Percentiles rank a stretch among this genome's conserved stretches.
Evolutionary conservation across 768 basidiomycete species (phyloP).

Genomic region (Auriculariales sp.): DNA sequence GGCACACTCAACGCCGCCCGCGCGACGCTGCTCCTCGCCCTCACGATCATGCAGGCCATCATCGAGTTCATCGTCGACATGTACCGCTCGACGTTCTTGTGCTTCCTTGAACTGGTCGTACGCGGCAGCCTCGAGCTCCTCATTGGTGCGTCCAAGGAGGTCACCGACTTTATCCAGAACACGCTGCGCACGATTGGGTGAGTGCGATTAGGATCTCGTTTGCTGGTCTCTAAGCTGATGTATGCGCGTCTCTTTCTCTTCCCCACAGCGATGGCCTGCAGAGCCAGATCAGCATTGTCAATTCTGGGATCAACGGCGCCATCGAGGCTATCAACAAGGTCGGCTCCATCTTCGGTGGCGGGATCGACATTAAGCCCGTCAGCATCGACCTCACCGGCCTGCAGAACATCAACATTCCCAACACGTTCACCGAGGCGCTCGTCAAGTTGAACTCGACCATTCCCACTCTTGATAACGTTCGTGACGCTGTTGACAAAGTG

Average conservation of each 20-base stretch:
- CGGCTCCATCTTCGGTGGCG: slow-evolving; percentile 43
- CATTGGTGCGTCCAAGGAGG: slow-evolving; percentile 73
- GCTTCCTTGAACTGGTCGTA: slow-evolving; percentile 83
- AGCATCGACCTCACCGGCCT: slow-evolving; percentile 59
- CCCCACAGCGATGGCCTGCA: slow-evolving; percentile 34
- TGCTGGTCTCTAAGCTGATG: background rate
- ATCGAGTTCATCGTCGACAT: slow-evolving; percentile 86
- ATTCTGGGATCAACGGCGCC: slow-evolving; percentile 47
- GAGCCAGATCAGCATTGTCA: slow-evolving; percentile 49
- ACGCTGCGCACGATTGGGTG: slow-evolving; percentile 45
- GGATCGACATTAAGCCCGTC: slow-evolving; percentile 59
- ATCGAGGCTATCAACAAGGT: slow-evolving; percentile 60
- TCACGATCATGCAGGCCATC: slow-evolving; percentile 76
- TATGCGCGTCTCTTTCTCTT: background rate
- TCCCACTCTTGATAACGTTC: slow-evolving; percentile 64
- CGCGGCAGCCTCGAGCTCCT: slow-evolving; percentile 66
- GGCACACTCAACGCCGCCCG: slow-evolving; percentile 66
- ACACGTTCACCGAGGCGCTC: slow-evolving; percentile 58
- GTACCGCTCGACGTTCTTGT: slow-evolving; percentile 87
- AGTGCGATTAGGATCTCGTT: slow-evolving; percentile 14
- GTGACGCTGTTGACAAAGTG: slow-evolving; percentile 51
- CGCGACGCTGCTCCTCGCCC: slow-evolving; percentile 49
- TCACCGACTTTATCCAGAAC: slow-evolving; percentile 50
- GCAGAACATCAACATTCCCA: slow-evolving; percentile 66
- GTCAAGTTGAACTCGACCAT: slow-evolving; percentile 66